A percentile compares a stretch with the other conserved stretches of the same genome.
Evolutionary conservation across 495 filamentous ascomycete genomes (phyloP).

Genomic region (Talaromyces borbonicus): DNA sequence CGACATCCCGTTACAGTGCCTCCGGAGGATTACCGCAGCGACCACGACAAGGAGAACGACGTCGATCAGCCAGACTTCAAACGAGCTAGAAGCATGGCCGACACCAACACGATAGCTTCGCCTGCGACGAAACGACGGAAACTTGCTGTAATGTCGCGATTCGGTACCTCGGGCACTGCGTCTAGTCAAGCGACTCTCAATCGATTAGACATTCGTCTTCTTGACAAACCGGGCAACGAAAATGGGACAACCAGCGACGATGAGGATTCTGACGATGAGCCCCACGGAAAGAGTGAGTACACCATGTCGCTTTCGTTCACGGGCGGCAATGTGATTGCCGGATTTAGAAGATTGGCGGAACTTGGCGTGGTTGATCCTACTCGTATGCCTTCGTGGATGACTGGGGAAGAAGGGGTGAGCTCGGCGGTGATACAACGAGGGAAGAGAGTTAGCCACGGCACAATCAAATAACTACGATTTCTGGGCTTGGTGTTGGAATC

Average conservation of each 20-base stretch:
- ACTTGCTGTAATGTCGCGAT: conserved; percentile 47
- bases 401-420: conserved; percentile 74
- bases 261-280: conserved; percentile 7
- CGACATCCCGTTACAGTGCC: conserved; percentile 31
- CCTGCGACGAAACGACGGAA: conserved; percentile 49
- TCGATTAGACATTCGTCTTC: conserved; percentile 24
- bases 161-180: conserved; percentile 24
- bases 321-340: conserved; percentile 72
- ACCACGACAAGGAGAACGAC: conserved; percentile 21
- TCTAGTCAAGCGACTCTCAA: conserved; percentile 18
- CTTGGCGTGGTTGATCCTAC: conserved; percentile 60
- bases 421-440: conserved; percentile 56
- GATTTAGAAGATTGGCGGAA: conserved; percentile 66
- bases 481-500: too few species aligned
- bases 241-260: conserved; percentile 14
- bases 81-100: conserved; percentile 44
- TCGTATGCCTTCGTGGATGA: conserved; percentile 85
- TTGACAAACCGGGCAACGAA: conserved; percentile 16
- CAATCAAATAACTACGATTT: neutral
- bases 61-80: conserved; percentile 19
- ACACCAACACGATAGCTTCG: conserved; percentile 45
- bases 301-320: conserved; percentile 54
- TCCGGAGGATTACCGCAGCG: conserved; percentile 28
- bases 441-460: conserved; percentile 20
- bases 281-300: conserved; percentile 12